Conservation (phyloP, 306 rosid genomes). For the Ammopiptanthus mongolicus region DNA sequence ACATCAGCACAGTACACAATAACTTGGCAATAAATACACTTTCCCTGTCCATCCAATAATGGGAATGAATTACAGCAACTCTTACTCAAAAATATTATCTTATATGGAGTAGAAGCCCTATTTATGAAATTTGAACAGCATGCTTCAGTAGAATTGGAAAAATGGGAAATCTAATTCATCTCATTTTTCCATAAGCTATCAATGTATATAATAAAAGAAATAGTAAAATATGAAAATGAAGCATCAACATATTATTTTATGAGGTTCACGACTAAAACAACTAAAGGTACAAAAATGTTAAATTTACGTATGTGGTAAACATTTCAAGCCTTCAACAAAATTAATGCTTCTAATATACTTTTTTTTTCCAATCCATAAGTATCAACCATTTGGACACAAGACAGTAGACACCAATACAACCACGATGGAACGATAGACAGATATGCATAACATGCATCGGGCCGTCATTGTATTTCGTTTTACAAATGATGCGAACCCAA, state of each 20-base stretch:
- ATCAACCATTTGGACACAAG: neutral
- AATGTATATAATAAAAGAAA: neutral
- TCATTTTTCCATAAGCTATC: neutral
- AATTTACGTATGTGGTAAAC: neutral
- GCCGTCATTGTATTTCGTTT: neutral
- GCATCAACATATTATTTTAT: neutral
- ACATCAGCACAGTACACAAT: neutral
- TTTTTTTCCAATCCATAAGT: neutral
- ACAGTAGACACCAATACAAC: neutral
- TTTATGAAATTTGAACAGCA: neutral
- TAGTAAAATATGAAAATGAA: neutral
- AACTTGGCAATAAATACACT: neutral
- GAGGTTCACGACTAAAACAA: neutral
- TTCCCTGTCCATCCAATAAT: neutral
- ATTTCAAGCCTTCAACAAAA: neutral
- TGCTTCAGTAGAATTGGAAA: neutral
- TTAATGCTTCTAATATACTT: neutral
- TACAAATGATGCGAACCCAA: too few relatives aligned
- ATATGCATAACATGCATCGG: neutral
- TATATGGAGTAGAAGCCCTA: neutral
- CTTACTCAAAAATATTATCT: neutral
- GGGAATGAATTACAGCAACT: neutral
- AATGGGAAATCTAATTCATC: neutral
- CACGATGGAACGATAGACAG: neutral
- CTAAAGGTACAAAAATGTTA: neutral